Percentiles rank a stretch among this genome's conserved stretches.
phyloP scores from a whole-genome alignment of 202 grass and related monocot genomes.

The Saccharum hybrid region DNA sequence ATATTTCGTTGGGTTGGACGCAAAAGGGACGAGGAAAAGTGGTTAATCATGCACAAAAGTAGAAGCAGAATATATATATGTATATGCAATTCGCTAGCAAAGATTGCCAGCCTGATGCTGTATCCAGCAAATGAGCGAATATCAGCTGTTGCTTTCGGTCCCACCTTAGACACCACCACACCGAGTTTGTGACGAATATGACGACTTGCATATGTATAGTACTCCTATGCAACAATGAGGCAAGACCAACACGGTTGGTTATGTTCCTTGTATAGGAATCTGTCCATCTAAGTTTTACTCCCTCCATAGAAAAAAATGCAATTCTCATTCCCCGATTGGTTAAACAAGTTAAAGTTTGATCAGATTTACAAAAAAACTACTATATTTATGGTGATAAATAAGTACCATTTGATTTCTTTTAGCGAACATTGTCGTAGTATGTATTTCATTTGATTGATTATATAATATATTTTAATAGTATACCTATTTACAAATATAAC shows the following conservation, averaged over 20 bases:
- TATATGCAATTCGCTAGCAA: slow-evolving; percentile 5
- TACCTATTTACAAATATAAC: no score
- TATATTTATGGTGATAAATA: background rate
- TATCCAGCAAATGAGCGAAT: slow-evolving; percentile 9
- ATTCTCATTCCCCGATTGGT: no score
- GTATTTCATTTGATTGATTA: no score
- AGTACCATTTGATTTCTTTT: background rate
- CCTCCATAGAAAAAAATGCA: no score
- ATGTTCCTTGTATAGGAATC: no score
- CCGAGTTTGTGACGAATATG: background rate
- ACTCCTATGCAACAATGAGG: background rate
- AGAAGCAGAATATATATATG: background rate
- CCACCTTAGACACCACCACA: background rate
- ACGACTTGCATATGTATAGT: background rate
- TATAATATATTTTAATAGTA: no score
- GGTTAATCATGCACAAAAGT: slow-evolving; percentile 34
- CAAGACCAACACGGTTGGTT: no score
- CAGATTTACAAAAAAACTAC: no score
- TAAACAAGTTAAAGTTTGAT: no score
- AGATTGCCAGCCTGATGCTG: background rate
- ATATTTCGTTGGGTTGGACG: slow-evolving; percentile 57
- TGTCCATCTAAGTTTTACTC: background rate
- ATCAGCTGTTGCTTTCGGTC: background rate
- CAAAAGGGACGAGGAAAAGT: slow-evolving; percentile 38
- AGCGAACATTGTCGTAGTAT: no score